Base-by-base conservation (phyloP, 2,329 filamentous ascomycete species). In the Colletotrichum eremochloae region DNA sequence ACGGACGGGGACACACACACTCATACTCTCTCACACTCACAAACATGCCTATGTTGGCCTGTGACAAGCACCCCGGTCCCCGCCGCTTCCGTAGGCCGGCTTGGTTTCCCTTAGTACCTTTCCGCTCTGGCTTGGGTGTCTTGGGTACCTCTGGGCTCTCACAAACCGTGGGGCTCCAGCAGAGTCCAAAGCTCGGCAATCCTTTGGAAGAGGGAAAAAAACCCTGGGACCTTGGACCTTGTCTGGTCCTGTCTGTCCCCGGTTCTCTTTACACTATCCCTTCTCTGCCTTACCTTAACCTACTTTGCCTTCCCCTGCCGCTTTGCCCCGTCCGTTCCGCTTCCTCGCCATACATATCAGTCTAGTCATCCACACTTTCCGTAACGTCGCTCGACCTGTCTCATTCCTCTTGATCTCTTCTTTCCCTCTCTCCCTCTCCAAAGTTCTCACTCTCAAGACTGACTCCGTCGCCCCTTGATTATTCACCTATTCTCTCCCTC, bases 61-160 rank as follows among this genome's bases (percentile, higher is more conserved):
- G 66, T 72, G 70, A 72, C 70, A 72, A 72, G 66, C 70, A 72
- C 70, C 70, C 70, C 61, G 70, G 70, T 72, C 70, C 70, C 70
- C 70, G 70, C 70, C 66, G 66, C 70, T 72, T 72, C 70, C 70
- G 70, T 72, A 61, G 70, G 46, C 70, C 70, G 66, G 55, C 70
- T 72, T 72, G 70, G 70, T 12, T 46, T 52, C 38, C 46, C 70
- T 72, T 72, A 66, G 70, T 72, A 68, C 63, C 66, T 62, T 57
- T 69, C 56, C 57, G 48, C 44, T 48, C 31, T 15, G 40, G n/a
- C 42, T 42, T 72, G 60, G 44, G 55, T 56, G 60, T 61, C 60
- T 56, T 72, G 67, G 62, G 66, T 69, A 69, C 70, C 24, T 71
- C 31, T 38, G 53, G 33, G 33, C 53, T 57, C 53, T 40, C 42